Evolutionary conservation across 805 yeast genomes (phyloP).

Genomic region (Nakazawaea wickerhamii): DNA sequence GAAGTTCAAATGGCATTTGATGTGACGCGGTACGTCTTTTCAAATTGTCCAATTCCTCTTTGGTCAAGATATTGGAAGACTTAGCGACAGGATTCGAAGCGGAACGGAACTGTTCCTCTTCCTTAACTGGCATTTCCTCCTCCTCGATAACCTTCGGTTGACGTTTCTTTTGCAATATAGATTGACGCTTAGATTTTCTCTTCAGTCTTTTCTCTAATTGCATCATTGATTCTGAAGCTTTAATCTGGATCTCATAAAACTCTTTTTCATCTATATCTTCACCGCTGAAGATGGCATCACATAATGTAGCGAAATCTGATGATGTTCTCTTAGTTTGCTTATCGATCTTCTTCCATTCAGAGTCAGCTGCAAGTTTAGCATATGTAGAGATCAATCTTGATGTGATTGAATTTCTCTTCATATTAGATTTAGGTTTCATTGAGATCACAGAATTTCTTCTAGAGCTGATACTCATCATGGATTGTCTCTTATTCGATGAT

Average conservation of each 20-base stretch:
- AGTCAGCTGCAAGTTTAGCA: conserved; percentile 60
- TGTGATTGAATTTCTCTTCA: conserved; percentile 67
- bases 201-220: conserved; percentile 36
- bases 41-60: conserved; percentile 37
- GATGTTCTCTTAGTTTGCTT: conserved; percentile 72
- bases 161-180: conserved; percentile 33
- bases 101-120: conserved; percentile 13
- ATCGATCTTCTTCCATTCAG: conserved; percentile 65
- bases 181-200: conserved; percentile 35
- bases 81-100: conserved; percentile 4
- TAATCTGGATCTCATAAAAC: conserved; percentile 36
- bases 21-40: conserved; percentile 44
- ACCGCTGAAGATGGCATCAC: conserved; percentile 73
- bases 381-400: conserved; percentile 66
- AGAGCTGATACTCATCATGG: conserved; percentile 15
- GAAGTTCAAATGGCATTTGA: conserved; percentile 30
- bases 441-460: conserved; percentile 15
- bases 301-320: conserved; percentile 69
- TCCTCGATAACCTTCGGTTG: conserved; percentile 25
- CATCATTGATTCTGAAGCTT: conserved; percentile 33
- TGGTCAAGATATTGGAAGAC: conserved; percentile 33
- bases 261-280: conserved; percentile 48
- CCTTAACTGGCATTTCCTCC: background rate
- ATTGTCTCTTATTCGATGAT: conserved; percentile 18
- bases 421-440: conserved; percentile 20